Conservation (phyloP, 495 filamentous ascomycete genomes). For the Aspergillus hancockii region DNA sequence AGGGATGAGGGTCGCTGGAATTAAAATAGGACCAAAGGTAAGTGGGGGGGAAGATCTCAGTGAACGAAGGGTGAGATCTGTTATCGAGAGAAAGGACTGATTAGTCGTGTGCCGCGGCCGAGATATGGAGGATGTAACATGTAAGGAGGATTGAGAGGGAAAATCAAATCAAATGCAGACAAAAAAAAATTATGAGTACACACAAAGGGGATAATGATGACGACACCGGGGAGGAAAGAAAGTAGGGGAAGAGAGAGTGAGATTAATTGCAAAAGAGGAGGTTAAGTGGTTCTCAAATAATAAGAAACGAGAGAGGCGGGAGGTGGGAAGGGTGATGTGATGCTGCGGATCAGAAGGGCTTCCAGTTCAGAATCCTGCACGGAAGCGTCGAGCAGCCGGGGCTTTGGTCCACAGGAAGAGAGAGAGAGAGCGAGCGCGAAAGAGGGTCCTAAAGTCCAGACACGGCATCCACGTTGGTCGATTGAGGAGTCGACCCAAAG, state of each 20-base stretch:
- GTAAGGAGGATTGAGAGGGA: conserved; percentile 7
- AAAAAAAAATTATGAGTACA: conserved; percentile 11
- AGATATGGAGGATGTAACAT: conserved; percentile 6
- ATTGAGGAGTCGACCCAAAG: conserved; percentile 13
- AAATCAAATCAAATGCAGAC: conserved; percentile 2
- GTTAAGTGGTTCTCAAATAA: conserved; percentile 3
- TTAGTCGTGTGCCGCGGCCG: conserved; percentile 14
- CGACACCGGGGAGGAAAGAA: conserved; percentile 8
- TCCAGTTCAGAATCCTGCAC: conserved; percentile 19
- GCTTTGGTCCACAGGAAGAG: conserved; percentile 18
- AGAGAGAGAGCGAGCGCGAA: conserved; percentile 5
- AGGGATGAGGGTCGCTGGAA: conserved; percentile 3
- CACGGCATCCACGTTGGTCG: conserved; percentile 17
- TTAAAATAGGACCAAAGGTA: conserved; percentile 2
- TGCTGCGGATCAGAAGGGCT: conserved; percentile 17
- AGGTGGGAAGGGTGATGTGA: conserved; percentile 15
- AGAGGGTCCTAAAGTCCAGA: conserved; percentile 12
- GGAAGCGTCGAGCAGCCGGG: conserved; percentile 20
- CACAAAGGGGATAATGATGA: conserved; percentile 7
- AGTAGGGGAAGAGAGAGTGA: conserved; percentile 1
- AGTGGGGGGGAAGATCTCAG: conserved; percentile 11
- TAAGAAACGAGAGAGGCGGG: conserved; percentile 10
- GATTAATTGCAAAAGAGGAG: neutral
- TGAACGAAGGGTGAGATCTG: conserved; percentile 18
- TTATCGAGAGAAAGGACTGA: conserved; percentile 9